Conservation (phyloP, 2,329 filamentous ascomycete genomes). For the Aspergillus alliaceus region DNA sequence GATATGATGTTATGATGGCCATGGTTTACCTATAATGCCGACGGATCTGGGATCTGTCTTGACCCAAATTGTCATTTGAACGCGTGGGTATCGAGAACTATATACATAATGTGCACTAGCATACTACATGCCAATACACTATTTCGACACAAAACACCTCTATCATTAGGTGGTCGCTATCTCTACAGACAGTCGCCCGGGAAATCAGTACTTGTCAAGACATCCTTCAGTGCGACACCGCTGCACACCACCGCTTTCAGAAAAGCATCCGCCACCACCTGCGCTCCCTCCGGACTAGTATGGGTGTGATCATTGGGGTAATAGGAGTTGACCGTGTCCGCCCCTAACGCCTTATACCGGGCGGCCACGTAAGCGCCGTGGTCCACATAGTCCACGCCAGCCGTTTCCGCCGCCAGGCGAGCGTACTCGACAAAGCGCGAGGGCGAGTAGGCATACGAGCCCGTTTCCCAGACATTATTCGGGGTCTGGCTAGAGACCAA, state of each 20-base stretch:
- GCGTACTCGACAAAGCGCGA: constrained; percentile 60
- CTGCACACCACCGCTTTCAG: constrained; percentile 57
- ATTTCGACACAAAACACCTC: neutral
- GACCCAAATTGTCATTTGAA: neutral
- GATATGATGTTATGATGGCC: neutral
- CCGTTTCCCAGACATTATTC: constrained; percentile 63
- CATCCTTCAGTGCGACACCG: constrained; percentile 43
- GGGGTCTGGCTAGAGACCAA: constrained; percentile 61
- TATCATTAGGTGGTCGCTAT: neutral
- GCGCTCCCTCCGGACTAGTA: constrained; percentile 57
- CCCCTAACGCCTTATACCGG: constrained; percentile 54
- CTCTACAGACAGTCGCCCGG: constrained; percentile 27
- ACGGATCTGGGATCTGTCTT: neutral
- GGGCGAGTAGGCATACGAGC: constrained; percentile 49
- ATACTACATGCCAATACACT: neutral
- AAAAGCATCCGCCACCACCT: constrained; percentile 58
- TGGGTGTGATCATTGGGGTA: constrained; percentile 65
- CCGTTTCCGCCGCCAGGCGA: constrained; percentile 45
- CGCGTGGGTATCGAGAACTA: neutral
- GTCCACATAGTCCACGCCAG: constrained; percentile 57
- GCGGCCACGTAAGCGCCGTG: constrained; percentile 61
- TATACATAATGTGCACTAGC: neutral
- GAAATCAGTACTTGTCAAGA: constrained; percentile 33
- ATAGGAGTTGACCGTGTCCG: constrained; percentile 50
- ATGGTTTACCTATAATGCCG: neutral